Percentiles rank a stretch among this genome's conserved stretches.
phyloP scores from a whole-genome alignment of 768 basidiomycete species.

The Termitomyces sp. region DNA sequence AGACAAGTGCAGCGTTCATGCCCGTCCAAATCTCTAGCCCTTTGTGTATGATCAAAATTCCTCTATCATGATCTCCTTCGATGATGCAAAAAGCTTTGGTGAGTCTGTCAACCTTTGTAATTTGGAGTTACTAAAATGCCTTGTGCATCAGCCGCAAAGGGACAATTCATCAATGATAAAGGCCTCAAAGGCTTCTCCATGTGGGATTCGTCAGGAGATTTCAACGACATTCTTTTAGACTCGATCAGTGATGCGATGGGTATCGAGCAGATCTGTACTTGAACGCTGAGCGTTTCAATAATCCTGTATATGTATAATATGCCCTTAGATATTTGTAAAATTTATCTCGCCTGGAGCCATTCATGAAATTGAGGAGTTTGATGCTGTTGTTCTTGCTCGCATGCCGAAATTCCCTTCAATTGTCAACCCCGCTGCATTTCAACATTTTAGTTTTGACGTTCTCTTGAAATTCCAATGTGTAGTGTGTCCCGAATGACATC shows the following conservation, averaged over 20 bases:
- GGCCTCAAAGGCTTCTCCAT: constrained; percentile 58
- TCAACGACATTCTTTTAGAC: constrained; percentile 48
- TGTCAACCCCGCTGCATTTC: no score
- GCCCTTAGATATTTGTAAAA: not conserved
- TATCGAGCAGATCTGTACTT: constrained; percentile 16
- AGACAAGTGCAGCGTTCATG: not conserved
- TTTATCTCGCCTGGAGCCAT: not conserved
- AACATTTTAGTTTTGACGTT: no score
- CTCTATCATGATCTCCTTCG: constrained; percentile 61
- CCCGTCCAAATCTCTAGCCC: constrained; percentile 33
- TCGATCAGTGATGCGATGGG: constrained; percentile 41
- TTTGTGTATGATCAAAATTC: constrained; percentile 55
- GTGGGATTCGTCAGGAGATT: constrained; percentile 64
- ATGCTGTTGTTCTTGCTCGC: no score
- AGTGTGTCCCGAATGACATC: no score
- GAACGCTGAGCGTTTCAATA: not conserved
- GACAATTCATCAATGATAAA: constrained; percentile 46
- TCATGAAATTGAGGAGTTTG: not conserved
- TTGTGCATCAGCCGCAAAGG: constrained; percentile 41
- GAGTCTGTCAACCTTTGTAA: not conserved
- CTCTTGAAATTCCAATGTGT: no score
- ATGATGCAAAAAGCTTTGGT: constrained; percentile 57
- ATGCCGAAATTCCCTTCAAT: no score
- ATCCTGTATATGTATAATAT: not conserved
- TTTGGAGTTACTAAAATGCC: not conserved